Base-by-base conservation (phyloP, 2,329 filamentous ascomycete genomes). In the Mollisia scopiformis region DNA sequence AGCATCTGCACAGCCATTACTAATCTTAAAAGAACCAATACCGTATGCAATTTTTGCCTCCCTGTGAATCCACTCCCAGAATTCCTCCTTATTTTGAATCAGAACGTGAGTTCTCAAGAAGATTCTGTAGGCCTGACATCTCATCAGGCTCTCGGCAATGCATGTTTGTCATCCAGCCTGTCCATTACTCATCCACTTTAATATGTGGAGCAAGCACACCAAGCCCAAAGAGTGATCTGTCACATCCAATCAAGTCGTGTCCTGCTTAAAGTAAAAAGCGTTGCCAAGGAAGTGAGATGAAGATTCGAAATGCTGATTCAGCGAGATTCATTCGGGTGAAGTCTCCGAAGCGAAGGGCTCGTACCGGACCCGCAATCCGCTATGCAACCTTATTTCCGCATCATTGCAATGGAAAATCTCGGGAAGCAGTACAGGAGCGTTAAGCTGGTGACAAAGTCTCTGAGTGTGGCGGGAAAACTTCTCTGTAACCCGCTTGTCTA, bases 101-200 rank as follows among this genome's bases (percentile, higher is more conserved):
- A n/a, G n/a, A n/a, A n/a, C n/a, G n/a, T n/a, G n/a, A n/a, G 31
- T n/a, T 14, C 6, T 31, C 19, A 7, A 25, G 21, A 27, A 55
- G 33, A 19, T 16, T n/a, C 33, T 56, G 54, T 49, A 31, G 49
- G 39, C 54, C 39, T 46, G 39, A 47, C 39, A 47, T 47, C 27
- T 56, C 39, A 23, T 35, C 23, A 33, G n/a, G 39, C 27, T 49
- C 41, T 21, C 43, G 37, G 19, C 23, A 25, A 28, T 43, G 37
- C 37, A 31, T 16, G 27, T 56, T 56, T 56, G 54, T 56, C 54
- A 56, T 49, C 41, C 39, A 55, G 16, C 16, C 46, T 55, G 16
- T 33, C 21, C 39, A 10, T 46, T 55, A 55, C 53, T 55, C 35
- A 55, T 55, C 53, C n/a, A 19, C 13, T n/a, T 28, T 28, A 27